These are phyloP conservation scores for Gilbertella persicaria DNA, from an alignment of 371 early-diverging fungal species.

Conservation along the genomic window DNA sequence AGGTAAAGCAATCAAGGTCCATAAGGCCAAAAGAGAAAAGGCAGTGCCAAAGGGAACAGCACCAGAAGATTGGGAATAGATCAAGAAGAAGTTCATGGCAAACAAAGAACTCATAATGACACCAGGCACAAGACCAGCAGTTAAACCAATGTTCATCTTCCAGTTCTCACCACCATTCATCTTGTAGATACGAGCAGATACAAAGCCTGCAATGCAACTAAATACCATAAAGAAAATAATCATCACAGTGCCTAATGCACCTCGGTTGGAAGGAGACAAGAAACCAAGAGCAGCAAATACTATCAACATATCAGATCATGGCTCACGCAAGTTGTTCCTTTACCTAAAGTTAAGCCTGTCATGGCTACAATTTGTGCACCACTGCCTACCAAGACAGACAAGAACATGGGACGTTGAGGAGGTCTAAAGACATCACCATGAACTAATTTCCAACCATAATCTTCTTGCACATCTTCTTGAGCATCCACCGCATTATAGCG, in stretches of 20 bases:
- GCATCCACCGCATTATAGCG: slow-evolving; percentile 74
- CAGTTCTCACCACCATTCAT: slow-evolving; percentile 91
- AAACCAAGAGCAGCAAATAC: slow-evolving; percentile 96
- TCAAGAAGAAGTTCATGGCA: slow-evolving; percentile 89
- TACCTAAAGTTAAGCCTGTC: slow-evolving; percentile 72
- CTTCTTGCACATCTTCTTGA: slow-evolving; percentile 87
- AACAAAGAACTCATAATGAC: slow-evolving; percentile 70
- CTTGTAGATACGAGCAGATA: slow-evolving; percentile 90
- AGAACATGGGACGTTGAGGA: slow-evolving; percentile 74
- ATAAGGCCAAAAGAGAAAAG: slow-evolving; percentile 81
- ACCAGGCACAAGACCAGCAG: slow-evolving; percentile 86
- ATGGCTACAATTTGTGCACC: slow-evolving; percentile 91
- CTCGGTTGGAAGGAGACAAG: slow-evolving; percentile 93
- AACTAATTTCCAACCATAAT: slow-evolving; percentile 93
- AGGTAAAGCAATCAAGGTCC: slow-evolving; percentile 89
- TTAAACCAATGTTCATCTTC: slow-evolving; percentile 80
- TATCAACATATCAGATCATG: slow-evolving; percentile 19
- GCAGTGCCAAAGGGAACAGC: slow-evolving; percentile 94
- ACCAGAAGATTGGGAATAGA: slow-evolving; percentile 83
- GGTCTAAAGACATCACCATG: slow-evolving; percentile 94
- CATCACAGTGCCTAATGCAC: slow-evolving; percentile 88
- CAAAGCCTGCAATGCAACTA: slow-evolving; percentile 84
- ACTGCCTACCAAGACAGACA: slow-evolving; percentile 88
- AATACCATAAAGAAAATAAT: slow-evolving; percentile 89
- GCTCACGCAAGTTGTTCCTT: not conserved